phyloP scores from a whole-genome alignment of 441 rosid genomes.

The Adansonia gregorii region DNA sequence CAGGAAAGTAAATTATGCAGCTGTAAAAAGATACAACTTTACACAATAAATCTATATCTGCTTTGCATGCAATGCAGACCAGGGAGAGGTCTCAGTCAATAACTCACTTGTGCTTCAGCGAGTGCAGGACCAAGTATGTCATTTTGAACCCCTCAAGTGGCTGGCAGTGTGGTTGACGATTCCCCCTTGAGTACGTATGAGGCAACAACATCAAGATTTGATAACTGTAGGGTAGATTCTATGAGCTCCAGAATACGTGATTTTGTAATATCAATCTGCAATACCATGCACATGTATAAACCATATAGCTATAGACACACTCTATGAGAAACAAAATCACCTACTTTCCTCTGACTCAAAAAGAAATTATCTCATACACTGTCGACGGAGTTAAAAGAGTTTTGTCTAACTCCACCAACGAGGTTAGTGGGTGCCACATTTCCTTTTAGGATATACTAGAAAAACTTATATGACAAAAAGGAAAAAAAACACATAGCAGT shows the following conservation, averaged over 20 bases:
- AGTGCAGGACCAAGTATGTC: conserved; percentile 83
- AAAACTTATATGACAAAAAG: no score
- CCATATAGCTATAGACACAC: conserved; percentile 23
- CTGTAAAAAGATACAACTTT: not conserved
- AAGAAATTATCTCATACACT: conserved; percentile 10
- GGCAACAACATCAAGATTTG: conserved; percentile 74
- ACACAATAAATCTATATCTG: not conserved
- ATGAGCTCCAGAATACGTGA: conserved; percentile 69
- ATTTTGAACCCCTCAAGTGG: conserved; percentile 61
- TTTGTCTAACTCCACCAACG: no score
- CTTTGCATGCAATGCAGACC: conserved; percentile 10
- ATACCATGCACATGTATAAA: conserved; percentile 32
- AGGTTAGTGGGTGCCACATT: no score
- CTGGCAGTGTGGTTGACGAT: conserved; percentile 49
- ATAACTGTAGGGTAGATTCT: conserved; percentile 72
- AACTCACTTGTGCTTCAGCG: conserved; percentile 72
- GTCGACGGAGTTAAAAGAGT: no score
- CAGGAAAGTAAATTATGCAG: conserved; percentile 23
- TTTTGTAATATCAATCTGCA: conserved; percentile 76
- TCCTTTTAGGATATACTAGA: no score
- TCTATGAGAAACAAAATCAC: conserved; percentile 21
- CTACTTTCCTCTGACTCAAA: conserved; percentile 25
- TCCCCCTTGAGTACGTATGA: conserved; percentile 65
- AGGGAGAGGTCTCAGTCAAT: conserved; percentile 24
- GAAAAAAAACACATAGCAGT: no score